A percentile compares a stretch with the other conserved stretches of the same genome.
phyloP scores from a whole-genome alignment of 2,329 filamentous ascomycete species.

The Alternaria arbusti region DNA sequence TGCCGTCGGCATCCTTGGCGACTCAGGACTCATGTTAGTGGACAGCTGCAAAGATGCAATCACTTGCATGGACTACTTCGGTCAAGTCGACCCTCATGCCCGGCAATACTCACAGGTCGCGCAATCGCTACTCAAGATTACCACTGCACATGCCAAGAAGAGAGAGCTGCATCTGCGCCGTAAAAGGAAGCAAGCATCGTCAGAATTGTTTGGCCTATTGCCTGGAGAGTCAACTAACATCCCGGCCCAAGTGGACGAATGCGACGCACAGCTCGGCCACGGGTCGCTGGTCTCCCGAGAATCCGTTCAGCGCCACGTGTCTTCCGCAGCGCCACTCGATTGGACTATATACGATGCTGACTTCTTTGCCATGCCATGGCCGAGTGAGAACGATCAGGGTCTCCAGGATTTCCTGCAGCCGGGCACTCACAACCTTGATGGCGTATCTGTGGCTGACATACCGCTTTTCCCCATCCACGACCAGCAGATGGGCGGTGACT shows the following conservation, averaged over 20 bases:
- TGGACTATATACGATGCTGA: slow-evolving; percentile 44
- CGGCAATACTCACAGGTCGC: slow-evolving; percentile 38
- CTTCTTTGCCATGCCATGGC: slow-evolving; percentile 40
- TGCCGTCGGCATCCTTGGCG: slow-evolving; percentile 33
- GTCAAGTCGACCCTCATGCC: slow-evolving; percentile 36
- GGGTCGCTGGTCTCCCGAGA: slow-evolving; percentile 2
- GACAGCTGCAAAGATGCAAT: slow-evolving; percentile 32
- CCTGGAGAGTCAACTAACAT: slow-evolving; percentile 11
- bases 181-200: slow-evolving; percentile 37
- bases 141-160: slow-evolving; percentile 31
- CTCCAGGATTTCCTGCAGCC: slow-evolving; percentile 41
- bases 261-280: slow-evolving; percentile 4
- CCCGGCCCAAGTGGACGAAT: not conserved
- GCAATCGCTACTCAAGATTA: slow-evolving; percentile 34
- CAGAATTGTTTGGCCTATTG: slow-evolving; percentile 37
- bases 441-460: slow-evolving; percentile 39
- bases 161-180: slow-evolving; percentile 29
- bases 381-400: slow-evolving; percentile 39
- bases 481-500: slow-evolving; percentile 25
- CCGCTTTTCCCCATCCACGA: slow-evolving; percentile 41
- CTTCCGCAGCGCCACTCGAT: slow-evolving; percentile 22
- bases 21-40: slow-evolving; percentile 28
- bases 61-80: slow-evolving; percentile 36
- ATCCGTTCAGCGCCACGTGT: slow-evolving; percentile 4
- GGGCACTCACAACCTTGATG: slow-evolving; percentile 36